phyloP scores from a whole-genome alignment of 1,284 basidiomycete genomes.

The Sporisorium reilianum region DNA sequence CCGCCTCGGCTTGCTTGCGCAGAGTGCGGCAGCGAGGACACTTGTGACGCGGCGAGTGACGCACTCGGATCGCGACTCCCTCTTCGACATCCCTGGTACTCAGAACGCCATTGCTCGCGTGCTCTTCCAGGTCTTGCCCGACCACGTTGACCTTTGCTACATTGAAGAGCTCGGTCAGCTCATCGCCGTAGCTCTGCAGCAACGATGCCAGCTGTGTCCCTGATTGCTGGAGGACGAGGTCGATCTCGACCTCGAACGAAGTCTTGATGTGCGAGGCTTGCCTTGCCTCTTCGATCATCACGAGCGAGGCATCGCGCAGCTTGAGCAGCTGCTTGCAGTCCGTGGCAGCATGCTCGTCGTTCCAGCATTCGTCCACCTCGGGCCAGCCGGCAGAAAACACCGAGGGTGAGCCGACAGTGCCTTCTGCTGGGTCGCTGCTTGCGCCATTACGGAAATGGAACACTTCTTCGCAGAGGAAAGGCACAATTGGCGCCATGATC shows the following conservation, averaged over 20 bases:
- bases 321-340: slow-evolving; percentile 35
- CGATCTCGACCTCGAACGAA: slow-evolving; percentile 55
- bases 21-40: slow-evolving; percentile 61
- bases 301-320: slow-evolving; percentile 40
- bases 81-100: slow-evolving; percentile 4
- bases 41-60: slow-evolving; percentile 43
- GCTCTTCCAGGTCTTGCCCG: neutral
- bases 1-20: slow-evolving; percentile 29
- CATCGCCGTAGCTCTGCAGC: slow-evolving; percentile 4
- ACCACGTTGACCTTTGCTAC: slow-evolving; percentile 53
- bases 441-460: slow-evolving; percentile 72
- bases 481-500: slow-evolving; percentile 86
- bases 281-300: slow-evolving; percentile 53
- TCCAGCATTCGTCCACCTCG: slow-evolving; percentile 31
- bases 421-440: slow-evolving; percentile 45
- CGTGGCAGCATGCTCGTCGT: slow-evolving; percentile 19
- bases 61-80: slow-evolving; percentile 31
- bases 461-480: slow-evolving; percentile 92
- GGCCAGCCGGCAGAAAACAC: slow-evolving; percentile 63
- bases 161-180: slow-evolving; percentile 54
- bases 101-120: neutral
- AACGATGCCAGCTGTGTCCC: too few species aligned
- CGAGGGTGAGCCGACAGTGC: slow-evolving; percentile 27
- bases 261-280: slow-evolving; percentile 43
- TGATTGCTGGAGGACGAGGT: slow-evolving; percentile 23